phyloP scores from a whole-genome alignment of 176 grass and related monocot species.

The Musa acuminata region DNA sequence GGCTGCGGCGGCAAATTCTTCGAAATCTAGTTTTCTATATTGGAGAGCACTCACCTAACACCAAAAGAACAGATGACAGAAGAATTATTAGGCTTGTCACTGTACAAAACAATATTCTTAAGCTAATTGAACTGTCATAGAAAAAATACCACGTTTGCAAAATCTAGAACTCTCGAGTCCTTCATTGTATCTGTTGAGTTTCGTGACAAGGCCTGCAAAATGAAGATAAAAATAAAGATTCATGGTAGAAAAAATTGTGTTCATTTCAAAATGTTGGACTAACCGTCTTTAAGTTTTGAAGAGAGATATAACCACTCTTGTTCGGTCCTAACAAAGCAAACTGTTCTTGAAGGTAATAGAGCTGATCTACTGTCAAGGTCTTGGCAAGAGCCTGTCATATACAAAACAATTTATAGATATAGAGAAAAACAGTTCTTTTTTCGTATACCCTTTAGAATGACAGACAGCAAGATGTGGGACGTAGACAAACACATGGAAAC shows the following conservation, averaged over 20 bases:
- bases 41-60: conserved; percentile 41
- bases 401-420: neutral
- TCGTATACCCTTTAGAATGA: too few species aligned
- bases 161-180: conserved; percentile 36
- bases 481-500: too few species aligned
- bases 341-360: conserved; percentile 37
- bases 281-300: conserved; percentile 46
- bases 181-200: conserved; percentile 42
- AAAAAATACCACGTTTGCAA: conserved; percentile 29
- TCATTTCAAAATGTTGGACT: conserved; percentile 4
- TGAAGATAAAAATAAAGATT: conserved; percentile 6
- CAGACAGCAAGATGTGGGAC: too few species aligned
- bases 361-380: conserved; percentile 39
- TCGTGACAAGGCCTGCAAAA: conserved; percentile 31
- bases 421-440: too few species aligned
- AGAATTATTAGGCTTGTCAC: neutral
- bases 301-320: conserved; percentile 45
- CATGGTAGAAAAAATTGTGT: neutral
- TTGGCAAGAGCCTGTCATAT: conserved; percentile 44
- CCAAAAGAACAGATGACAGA: conserved; percentile 1
- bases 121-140: neutral
- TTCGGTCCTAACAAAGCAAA: conserved; percentile 36
- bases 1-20: conserved; percentile 41
- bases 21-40: conserved; percentile 45
- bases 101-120: neutral